Conservation (phyloP, 2,329 filamentous ascomycete species). For the Dactylonectria macrodidyma region DNA sequence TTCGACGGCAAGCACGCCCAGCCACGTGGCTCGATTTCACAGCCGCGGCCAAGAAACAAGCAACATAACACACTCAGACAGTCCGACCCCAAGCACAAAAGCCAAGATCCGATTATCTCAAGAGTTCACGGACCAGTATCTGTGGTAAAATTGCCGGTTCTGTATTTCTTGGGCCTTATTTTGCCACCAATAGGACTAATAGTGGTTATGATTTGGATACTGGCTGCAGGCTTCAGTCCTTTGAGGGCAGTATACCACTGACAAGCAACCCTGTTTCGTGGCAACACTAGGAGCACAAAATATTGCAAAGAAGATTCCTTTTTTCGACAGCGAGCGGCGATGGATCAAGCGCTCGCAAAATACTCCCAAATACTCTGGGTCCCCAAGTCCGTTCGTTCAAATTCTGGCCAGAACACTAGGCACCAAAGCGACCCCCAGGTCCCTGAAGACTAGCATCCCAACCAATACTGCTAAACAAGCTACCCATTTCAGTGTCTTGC, state of each 20-base stretch:
- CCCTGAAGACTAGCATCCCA: conserved; percentile 1
- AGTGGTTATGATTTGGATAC: background rate
- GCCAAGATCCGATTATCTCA: background rate
- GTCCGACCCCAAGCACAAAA: background rate
- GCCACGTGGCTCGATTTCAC: background rate
- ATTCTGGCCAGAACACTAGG: background rate
- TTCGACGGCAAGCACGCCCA: background rate
- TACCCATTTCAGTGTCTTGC: conserved; percentile 6
- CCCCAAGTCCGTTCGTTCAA: too few species aligned
- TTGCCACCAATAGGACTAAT: background rate
- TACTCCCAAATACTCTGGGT: too few species aligned
- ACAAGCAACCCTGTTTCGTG: too few species aligned
- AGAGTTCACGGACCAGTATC: conserved; percentile 5
- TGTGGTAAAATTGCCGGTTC: background rate
- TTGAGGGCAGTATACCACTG: too few species aligned
- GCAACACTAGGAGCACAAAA: too few species aligned
- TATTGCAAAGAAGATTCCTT: too few species aligned
- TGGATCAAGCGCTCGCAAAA: background rate
- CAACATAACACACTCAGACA: background rate
- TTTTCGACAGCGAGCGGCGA: background rate
- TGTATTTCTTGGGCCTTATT: background rate
- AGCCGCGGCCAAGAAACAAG: background rate
- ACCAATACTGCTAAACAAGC: conserved; percentile 15
- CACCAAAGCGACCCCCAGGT: background rate
- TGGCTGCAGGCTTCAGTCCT: too few species aligned